Evolutionary conservation across 768 basidiomycete species (phyloP), one percentile per base, ranked within the genome.

Genomic region (Collybiopsis luxurians): DNA sequence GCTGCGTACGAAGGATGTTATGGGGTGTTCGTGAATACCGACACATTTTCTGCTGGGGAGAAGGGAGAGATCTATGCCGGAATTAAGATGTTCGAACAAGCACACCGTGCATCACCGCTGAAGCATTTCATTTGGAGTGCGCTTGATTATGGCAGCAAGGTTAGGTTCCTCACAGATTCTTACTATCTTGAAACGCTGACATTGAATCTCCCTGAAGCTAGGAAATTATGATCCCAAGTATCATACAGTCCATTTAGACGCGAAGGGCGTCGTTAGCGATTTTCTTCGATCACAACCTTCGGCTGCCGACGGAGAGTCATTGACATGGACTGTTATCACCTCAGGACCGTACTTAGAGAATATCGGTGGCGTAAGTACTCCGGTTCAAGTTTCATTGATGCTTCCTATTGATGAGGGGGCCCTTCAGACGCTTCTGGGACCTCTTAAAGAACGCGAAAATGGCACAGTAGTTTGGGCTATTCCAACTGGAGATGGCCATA

Each of bases 301-400:
- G 5, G 67, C 59, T 24, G 62, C 66, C 12, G 68, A 64, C 40
- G 68, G 69, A 24, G 56, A 62, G 9, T 65, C 63, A 21, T 61
- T 75, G 28, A 67, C 67, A 17, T 76, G 74, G 74, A 70, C 67
- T 24, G 60, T 69, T n/a, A 63, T 77, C 56, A 70, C 72, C 2
- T 69, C 74, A 1, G 72, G 75, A 1, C 73, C 73, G 6, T 77
- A 77, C 59, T 68, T 75, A 62, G 75, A 78, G 44, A 75, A 76
- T 70, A 64, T 76, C 13, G 63, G 71, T 36, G 67, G 64, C 28
- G 76, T 77, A 44, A 23, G 71, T 64, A 13, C 12, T 28, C 28
- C 24, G 24, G 26, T 31, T 21, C 9, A 12, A 17, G 4, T 49
- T 48, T 19, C 15, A 17, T 24, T 24, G 26, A 21, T 13, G 10